Conservation (phyloP, 2,329 filamentous ascomycete genomes). For the Rhinocladiella mackenziei region DNA sequence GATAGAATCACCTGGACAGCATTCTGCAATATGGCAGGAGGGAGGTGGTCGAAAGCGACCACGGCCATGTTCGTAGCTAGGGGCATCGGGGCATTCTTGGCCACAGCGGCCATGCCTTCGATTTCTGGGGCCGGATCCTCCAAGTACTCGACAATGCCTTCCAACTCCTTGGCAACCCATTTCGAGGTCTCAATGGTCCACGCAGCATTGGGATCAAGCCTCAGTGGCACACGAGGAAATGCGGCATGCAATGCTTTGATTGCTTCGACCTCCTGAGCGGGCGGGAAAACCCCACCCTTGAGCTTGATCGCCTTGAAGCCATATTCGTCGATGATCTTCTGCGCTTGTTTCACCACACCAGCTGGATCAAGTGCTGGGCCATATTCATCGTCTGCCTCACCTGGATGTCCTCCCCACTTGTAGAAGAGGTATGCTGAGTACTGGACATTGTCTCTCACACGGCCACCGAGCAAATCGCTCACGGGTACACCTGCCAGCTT, state of each 20-base stretch:
- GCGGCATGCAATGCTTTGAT: conserved; percentile 39
- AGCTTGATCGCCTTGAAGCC: conserved; percentile 45
- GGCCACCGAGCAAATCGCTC: conserved; percentile 40
- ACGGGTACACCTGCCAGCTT: conserved; percentile 42
- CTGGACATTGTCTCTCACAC: conserved; percentile 40
- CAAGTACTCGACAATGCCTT: conserved; percentile 36
- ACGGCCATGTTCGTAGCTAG: conserved; percentile 46
- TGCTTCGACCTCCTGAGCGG: conserved; percentile 40
- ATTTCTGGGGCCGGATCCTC: conserved; percentile 43
- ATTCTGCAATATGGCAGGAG: conserved; percentile 38
- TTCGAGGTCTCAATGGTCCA: conserved; percentile 19
- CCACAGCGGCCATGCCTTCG: conserved; percentile 44
- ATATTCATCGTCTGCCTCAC: conserved; percentile 40
- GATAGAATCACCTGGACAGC: conserved; percentile 43
- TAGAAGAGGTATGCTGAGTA: conserved; percentile 47
- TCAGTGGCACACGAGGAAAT: conserved; percentile 38
- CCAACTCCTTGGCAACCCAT: conserved; percentile 19
- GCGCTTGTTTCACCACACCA: conserved; percentile 18
- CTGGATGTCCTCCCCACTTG: conserved; percentile 44
- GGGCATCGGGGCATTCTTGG: conserved; percentile 41
- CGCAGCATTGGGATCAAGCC: conserved; percentile 21
- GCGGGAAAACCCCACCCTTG: conserved; percentile 43
- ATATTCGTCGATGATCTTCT: conserved; percentile 38
- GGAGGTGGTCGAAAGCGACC: conserved; percentile 41
- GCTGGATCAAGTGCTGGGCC: conserved; percentile 38